Conservation (phyloP, 2,329 filamentous ascomycete species). For the Pestalotiopsis sp. region DNA sequence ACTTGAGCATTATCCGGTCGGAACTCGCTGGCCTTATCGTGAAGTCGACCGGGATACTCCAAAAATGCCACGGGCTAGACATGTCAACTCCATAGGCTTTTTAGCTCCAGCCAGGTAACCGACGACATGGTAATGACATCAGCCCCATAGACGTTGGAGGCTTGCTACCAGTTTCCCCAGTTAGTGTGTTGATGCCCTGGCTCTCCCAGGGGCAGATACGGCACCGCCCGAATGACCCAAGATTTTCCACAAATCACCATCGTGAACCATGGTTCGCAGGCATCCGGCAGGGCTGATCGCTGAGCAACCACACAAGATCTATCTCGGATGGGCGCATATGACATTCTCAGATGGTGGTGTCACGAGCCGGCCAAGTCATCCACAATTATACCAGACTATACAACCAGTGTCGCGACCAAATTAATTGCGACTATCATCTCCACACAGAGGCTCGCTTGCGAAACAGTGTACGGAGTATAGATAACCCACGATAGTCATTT, state of each 20-base stretch:
- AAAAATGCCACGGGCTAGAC: neutral
- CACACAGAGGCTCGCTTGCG: neutral
- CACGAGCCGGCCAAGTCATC: neutral
- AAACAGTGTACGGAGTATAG: neutral
- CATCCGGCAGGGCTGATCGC: neutral
- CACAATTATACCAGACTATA: neutral
- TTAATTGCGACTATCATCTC: neutral
- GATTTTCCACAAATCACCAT: slow-evolving; percentile 2
- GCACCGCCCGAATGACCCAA: neutral
- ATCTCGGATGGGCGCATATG: neutral
- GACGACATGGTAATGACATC: slow-evolving; percentile 1
- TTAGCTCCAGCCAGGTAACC: neutral
- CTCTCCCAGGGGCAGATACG: neutral
- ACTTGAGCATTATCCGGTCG: neutral
- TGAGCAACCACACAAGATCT: neutral
- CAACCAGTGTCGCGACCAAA: neutral
- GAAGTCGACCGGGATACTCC: neutral
- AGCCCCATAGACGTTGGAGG: neutral
- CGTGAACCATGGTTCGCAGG: neutral
- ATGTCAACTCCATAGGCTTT: neutral
- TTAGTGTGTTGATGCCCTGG: neutral
- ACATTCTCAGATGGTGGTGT: neutral
- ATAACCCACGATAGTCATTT: neutral
- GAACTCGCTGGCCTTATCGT: neutral
- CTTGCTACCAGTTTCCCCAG: neutral